Evolutionary conservation across 768 basidiomycete species (phyloP).

Genomic region (Tubosaeta sp.): DNA sequence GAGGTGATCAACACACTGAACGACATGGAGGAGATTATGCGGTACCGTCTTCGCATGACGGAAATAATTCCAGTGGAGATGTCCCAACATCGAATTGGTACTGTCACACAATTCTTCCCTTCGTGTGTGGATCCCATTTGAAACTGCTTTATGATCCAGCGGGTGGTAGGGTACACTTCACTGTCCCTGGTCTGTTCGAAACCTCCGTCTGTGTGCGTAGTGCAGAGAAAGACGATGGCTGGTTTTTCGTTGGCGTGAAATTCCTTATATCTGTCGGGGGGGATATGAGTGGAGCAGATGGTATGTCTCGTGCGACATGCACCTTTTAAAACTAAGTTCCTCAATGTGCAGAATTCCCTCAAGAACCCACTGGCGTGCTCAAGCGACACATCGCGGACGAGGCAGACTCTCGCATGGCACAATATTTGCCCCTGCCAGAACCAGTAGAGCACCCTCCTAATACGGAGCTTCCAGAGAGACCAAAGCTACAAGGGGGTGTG

Average conservation of each 20-base stretch:
- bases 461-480: conserved; percentile 38
- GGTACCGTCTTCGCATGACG: conserved; percentile 70
- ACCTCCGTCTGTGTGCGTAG: conserved; percentile 72
- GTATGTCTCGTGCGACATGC: conserved; percentile 30
- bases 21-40: conserved; percentile 74
- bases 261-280: conserved; percentile 73
- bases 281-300: conserved; percentile 68
- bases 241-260: conserved; percentile 81
- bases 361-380: conserved; percentile 55
- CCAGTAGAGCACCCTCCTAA: conserved; percentile 39
- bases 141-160: conserved; percentile 37
- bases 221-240: conserved; percentile 63
- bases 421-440: conserved; percentile 51
- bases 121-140: conserved; percentile 6
- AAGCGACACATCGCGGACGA: conserved; percentile 70
- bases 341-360: conserved; percentile 60
- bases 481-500: conserved; percentile 53
- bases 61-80: conserved; percentile 84
- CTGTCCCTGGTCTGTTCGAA: conserved; percentile 67
- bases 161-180: conserved; percentile 78
- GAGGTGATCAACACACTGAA: conserved; percentile 61
- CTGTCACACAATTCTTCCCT: conserved; percentile 22
- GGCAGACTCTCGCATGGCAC: conserved; percentile 62
- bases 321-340: not conserved
- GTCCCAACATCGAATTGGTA: conserved; percentile 65